A percentile compares a stretch with the other conserved stretches of the same genome.
Conservation (phyloP, 2,329 filamentous ascomycete species). For the Alternaria viburni region DNA sequence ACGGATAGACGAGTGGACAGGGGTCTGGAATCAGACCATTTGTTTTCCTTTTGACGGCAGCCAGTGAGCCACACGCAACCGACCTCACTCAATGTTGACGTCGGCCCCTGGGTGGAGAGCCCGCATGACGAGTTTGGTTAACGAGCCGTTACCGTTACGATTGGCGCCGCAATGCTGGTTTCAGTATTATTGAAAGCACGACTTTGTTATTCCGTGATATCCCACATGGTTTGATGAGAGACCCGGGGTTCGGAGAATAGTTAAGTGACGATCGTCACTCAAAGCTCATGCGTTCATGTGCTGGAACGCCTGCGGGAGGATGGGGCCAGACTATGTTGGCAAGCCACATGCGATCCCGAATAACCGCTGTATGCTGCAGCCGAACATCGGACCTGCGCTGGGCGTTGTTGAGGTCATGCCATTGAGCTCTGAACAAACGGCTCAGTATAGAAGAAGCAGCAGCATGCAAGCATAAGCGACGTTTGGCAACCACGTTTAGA, state of each 20-base stretch:
- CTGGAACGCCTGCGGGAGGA: not conserved
- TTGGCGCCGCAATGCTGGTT: slow-evolving; percentile 5
- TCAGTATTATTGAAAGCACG: slow-evolving; percentile 11
- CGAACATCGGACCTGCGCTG: not conserved
- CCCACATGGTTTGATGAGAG: slow-evolving; percentile 5
- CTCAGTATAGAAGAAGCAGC: not conserved
- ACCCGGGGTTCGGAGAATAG: slow-evolving; percentile 11
- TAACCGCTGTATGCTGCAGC: not conserved
- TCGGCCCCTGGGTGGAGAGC: slow-evolving; percentile 6
- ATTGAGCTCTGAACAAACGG: not conserved
- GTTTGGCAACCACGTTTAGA: not conserved
- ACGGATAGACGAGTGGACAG: slow-evolving; percentile 9
- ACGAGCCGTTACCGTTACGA: slow-evolving; percentile 4
- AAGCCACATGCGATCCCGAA: slow-evolving; percentile 7
- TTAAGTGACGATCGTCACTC: slow-evolving; percentile 12
- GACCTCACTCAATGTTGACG: slow-evolving; percentile 13
- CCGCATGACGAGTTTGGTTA: not conserved
- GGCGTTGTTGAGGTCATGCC: not conserved
- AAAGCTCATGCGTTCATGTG: slow-evolving; percentile 4
- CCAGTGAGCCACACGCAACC: slow-evolving; percentile 8
- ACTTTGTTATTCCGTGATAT: not conserved
- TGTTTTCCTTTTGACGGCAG: slow-evolving; percentile 17
- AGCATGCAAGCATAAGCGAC: not conserved
- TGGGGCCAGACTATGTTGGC: not conserved
- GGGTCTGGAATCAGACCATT: slow-evolving; percentile 15